Conservation (phyloP, 106 monocot genomes). For the Dioscorea zingiberensis region DNA sequence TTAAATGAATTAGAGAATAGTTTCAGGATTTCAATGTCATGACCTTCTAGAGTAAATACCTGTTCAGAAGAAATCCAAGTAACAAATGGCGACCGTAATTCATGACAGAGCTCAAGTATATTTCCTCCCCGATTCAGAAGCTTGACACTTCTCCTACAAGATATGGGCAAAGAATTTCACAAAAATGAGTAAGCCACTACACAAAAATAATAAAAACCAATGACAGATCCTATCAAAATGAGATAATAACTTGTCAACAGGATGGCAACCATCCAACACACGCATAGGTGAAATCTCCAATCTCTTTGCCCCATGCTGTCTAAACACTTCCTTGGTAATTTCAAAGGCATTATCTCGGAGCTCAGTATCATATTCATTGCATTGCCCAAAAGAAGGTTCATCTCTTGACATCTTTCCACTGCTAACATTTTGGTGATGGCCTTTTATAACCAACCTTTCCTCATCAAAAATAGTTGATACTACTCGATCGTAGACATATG, state of each 20-base stretch:
- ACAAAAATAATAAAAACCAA: not conserved
- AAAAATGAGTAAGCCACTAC: not conserved
- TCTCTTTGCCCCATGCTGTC: slow-evolving; percentile 76
- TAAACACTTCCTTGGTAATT: slow-evolving; percentile 66
- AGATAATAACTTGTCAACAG: slow-evolving; percentile 53
- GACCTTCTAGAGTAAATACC: slow-evolving; percentile 25
- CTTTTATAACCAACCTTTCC: slow-evolving; percentile 51
- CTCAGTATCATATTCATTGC: slow-evolving; percentile 40
- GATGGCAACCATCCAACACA: slow-evolving; percentile 39
- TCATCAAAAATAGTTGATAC: slow-evolving; percentile 89
- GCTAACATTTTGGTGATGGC: slow-evolving; percentile 28
- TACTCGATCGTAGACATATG: slow-evolving; percentile 84
- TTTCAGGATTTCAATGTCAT: no score
- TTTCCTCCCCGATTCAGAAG: slow-evolving; percentile 76
- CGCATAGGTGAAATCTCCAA: slow-evolving; percentile 69
- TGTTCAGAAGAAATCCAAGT: slow-evolving; percentile 61
- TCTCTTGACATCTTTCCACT: slow-evolving; percentile 29
- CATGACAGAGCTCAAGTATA: slow-evolving; percentile 91
- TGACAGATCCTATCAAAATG: not conserved
- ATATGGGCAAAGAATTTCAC: not conserved
- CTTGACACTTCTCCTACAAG: slow-evolving; percentile 54
- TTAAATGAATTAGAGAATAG: no score
- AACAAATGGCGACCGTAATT: slow-evolving; percentile 83
- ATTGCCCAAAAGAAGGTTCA: slow-evolving; percentile 37
- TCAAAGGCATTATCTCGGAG: slow-evolving; percentile 58